Evolutionary conservation across 345 rosid species (phyloP).

Genomic region (Laguncularia racemosa): DNA sequence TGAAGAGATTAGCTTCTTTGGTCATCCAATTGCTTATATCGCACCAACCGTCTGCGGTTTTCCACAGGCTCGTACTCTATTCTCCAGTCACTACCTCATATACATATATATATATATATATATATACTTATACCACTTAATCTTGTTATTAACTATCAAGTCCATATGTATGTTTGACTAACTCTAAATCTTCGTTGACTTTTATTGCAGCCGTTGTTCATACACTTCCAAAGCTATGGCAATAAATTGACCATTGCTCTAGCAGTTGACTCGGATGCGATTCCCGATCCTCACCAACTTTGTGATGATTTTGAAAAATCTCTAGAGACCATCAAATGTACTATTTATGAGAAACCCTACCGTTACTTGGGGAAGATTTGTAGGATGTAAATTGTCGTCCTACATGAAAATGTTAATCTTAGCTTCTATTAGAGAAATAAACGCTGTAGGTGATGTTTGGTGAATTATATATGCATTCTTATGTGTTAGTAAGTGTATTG

Average conservation of each 20-base stretch:
- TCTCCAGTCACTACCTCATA: background rate
- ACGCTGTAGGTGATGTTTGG: too few relatives aligned
- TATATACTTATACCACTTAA: background rate
- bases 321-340: conserved; percentile 28
- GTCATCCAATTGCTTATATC: conserved; percentile 40
- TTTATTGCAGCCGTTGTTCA: conserved; percentile 45
- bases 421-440: too few relatives aligned
- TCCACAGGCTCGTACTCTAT: conserved; percentile 29
- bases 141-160: background rate
- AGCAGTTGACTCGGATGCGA: conserved; percentile 48
- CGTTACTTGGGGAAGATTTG: too few relatives aligned
- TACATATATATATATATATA: background rate
- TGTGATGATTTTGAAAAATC: conserved; percentile 40
- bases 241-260: conserved; percentile 46
- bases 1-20: conserved; percentile 46
- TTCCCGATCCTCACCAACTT: conserved; percentile 52
- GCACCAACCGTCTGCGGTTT: conserved; percentile 54
- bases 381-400: too few relatives aligned
- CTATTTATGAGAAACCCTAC: conserved; percentile 4
- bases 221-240: conserved; percentile 62
- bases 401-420: too few relatives aligned
- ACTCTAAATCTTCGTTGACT: background rate
- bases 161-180: background rate
- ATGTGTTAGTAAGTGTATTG: too few relatives aligned
- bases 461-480: too few relatives aligned